These are phyloP conservation scores for Vinca minor DNA, from an alignment of 257 asterid species.

Conservation along the genomic window DNA sequence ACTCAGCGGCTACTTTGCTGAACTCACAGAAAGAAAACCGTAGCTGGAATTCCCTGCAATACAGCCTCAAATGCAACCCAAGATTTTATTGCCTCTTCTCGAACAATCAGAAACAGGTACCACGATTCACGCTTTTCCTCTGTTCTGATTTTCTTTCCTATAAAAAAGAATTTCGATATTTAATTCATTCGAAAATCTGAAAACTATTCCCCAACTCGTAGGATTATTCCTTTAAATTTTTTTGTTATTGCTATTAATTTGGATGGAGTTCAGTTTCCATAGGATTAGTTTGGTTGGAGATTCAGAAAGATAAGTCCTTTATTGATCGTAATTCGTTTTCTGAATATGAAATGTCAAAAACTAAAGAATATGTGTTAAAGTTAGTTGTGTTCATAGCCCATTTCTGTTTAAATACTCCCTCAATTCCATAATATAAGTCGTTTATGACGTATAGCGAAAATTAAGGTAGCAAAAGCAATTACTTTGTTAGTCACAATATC, in stretches of 20 bases:
- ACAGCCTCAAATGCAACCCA: conserved; percentile 39
- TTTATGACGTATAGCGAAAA: too few species aligned
- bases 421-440: too few species aligned
- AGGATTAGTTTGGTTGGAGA: too few species aligned
- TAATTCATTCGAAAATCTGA: background rate
- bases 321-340: background rate
- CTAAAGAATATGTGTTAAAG: background rate
- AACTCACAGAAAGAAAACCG: conserved; percentile 9
- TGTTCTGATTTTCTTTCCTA: too few species aligned
- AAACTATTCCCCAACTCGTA: too few species aligned
- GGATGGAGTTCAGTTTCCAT: background rate
- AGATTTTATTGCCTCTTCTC: conserved; percentile 65
- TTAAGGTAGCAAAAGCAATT: too few species aligned
- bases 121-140: background rate
- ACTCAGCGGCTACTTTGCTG: background rate
- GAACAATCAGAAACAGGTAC: conserved; percentile 61
- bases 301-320: too few species aligned
- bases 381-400: background rate
- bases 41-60: conserved; percentile 33
- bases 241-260: too few species aligned
- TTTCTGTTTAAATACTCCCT: background rate
- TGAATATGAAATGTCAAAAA: background rate
- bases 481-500: too few species aligned
- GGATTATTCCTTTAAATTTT: background rate
- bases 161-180: background rate